Percentiles rank a stretch among this genome's conserved stretches.
phyloP scores from a whole-genome alignment of 2,329 filamentous ascomycete species.

The Exophiala dermatitidis region DNA sequence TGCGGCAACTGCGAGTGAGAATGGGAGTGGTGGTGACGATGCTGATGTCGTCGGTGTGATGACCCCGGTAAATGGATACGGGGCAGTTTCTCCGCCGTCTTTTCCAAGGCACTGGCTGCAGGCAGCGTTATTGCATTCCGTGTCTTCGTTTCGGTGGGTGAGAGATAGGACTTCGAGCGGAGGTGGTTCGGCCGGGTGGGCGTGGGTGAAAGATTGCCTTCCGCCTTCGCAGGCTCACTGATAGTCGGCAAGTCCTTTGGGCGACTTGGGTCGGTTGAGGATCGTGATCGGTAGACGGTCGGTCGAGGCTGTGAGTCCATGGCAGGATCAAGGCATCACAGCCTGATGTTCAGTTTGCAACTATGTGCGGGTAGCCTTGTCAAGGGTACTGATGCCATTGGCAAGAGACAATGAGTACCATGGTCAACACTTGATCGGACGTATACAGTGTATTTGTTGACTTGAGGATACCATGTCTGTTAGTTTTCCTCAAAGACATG shows the following conservation, averaged over 20 bases:
- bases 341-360: constrained; percentile 1
- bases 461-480: no score
- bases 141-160: constrained; percentile 13
- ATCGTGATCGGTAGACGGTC: constrained; percentile 8
- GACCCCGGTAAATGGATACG: constrained; percentile 19
- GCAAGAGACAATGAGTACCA: not conserved
- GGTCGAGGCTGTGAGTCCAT: constrained; percentile 2
- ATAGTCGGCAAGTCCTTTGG: not conserved
- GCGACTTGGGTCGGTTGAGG: constrained; percentile 9
- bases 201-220: not conserved
- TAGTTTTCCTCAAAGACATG: no score
- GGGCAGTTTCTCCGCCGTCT: constrained; percentile 14
- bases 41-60: constrained; percentile 13
- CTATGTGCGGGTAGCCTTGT: not conserved
- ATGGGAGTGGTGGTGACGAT: constrained; percentile 2
- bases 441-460: no score
- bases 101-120: constrained; percentile 8
- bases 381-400: not conserved
- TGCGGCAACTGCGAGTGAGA: not conserved
- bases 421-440: no score
- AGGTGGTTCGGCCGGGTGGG: constrained; percentile 9
- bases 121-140: constrained; percentile 9
- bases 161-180: constrained; percentile 15
- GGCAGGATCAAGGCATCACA: not conserved
- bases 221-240: constrained; percentile 1